Base-by-base conservation (phyloP, 2,329 filamentous ascomycete genomes). In the Stagonosporopsis vannaccii region DNA sequence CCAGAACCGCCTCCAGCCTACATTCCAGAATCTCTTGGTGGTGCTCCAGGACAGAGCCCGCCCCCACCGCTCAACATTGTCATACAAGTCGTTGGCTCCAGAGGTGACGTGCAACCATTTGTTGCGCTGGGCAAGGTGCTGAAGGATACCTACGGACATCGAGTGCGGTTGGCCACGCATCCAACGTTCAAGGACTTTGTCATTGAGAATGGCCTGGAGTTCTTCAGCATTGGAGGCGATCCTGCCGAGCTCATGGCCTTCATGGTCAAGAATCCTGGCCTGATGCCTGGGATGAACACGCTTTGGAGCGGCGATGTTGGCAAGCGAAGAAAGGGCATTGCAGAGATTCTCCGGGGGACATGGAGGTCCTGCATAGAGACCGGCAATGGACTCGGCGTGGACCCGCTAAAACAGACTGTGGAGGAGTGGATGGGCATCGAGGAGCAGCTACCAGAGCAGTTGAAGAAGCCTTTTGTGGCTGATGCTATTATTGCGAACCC, bases 241-340 rank as follows among this genome's bases (percentile, higher is more conserved):
- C 80, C 80, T 13, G 73, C 79, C 12, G 76, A 79, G 58, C 73
- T 82, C 35, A 82, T 82, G 80, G 90, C 91, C 3, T 96, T 94
- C 68, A 96, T 96, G 91, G 91, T 95, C 41, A 93, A 93, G 75
- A 90, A 95, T 64, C 91, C 92, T 0, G 90, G 91, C 0, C 79
- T 96, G 28, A 91, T 96, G 88, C 92, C 92, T 1, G 89, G 89
- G 0, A 85, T 94, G 56, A 88, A 93, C 44, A 87, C 90, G 1
- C 76, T 96, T 44, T 87, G 87, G 57, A 90, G 84, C 61, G 91
- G 91, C 7, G 91, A 95, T 70, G 85, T 96, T 45, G 87, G 85
- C 37, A 89, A 88, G 74, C 82, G 91, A 26, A 84, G 91, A 26
- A 87, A 84, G 60, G 90, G 89, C 15, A 92, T 96, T 59, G 86